Percentiles rank a stretch among this genome's conserved stretches.
Conservation (phyloP, 768 basidiomycete genomes). For the Russula griseocarnosa region DNA sequence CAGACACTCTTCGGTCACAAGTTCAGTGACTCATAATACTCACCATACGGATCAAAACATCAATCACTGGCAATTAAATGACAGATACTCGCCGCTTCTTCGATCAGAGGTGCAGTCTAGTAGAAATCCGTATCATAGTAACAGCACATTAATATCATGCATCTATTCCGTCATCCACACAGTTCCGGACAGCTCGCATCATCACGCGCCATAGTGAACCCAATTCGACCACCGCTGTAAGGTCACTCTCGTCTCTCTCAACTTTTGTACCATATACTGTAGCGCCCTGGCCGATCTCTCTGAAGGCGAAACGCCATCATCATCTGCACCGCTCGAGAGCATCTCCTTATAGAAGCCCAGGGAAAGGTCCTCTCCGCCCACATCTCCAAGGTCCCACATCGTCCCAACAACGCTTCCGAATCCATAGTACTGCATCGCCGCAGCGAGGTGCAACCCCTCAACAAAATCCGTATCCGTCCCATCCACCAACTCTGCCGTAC, state of each 20-base stretch:
- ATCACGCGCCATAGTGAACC: constrained; percentile 19
- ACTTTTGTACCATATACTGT: background rate
- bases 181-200: background rate
- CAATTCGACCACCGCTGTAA: constrained; percentile 19
- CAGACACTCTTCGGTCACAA: too few species aligned
- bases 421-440: constrained; percentile 25
- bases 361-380: constrained; percentile 14
- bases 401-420: constrained; percentile 26
- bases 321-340: background rate
- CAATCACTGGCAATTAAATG: too few species aligned
- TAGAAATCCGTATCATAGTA: background rate
- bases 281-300: constrained; percentile 7
- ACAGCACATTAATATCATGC: background rate
- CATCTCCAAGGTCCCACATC: constrained; percentile 25
- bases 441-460: constrained; percentile 18
- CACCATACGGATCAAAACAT: too few species aligned
- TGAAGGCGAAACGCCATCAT: background rate
- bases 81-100: background rate
- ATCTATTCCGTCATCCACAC: background rate
- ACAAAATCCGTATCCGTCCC: constrained; percentile 4
- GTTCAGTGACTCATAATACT: too few species aligned
- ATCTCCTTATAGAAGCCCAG: constrained; percentile 7
- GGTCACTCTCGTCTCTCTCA: constrained; percentile 8
- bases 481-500: background rate
- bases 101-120: background rate